Base-by-base conservation (phyloP, 495 filamentous ascomycete species). In the Aspergillus egyptiacus region DNA sequence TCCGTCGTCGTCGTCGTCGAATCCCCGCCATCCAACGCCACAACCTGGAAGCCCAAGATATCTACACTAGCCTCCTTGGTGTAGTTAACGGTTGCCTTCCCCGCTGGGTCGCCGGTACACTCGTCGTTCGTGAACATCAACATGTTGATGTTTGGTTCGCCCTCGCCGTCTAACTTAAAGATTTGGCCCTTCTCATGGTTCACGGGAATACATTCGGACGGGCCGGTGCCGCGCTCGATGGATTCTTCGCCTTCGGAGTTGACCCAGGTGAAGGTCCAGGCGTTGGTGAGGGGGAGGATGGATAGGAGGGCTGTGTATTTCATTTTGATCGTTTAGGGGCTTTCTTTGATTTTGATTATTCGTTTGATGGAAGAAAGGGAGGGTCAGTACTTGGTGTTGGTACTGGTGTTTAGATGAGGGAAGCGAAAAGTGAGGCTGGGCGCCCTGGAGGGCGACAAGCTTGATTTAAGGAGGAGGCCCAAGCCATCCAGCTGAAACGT, bases 261-360 rank as follows among this genome's bases (percentile, higher is more conserved):
- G 18, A 30, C 40, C 59, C 59, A 62, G 34, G 53, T 57, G 15
- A 62, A 43, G 31, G 48, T 36, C 59, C 59, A 62, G 17, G 59
- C 59, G 27, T 30, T 37, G 30, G 48, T 25, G 4, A 38, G 30
- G 23, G 53, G 47, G 31, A 57, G 47, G 17, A 56, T 35, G 27
- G 48, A 3, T 2, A 45, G 24, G 15, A 47, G 20, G 23, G 54
- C 50, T 34, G 55, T 23, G 14, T 25, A 37, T 47, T 55, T 61
- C 58, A 61, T 61, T 41, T 35, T 50, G 51, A 19, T 23, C 15
- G 18, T 18, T 22, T n/a, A n/a, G n/a, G n/a, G n/a, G n/a, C n/a
- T n/a, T n/a, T n/a, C n/a, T n/a, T n/a, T n/a, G n/a, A n/a, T n/a
- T n/a, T n/a, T n/a, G n/a, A n/a, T n/a, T n/a, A n/a, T n/a, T n/a